Evolutionary conservation across 305 asterid genomes (phyloP).

Genomic region (Fraxinus paxiana): DNA sequence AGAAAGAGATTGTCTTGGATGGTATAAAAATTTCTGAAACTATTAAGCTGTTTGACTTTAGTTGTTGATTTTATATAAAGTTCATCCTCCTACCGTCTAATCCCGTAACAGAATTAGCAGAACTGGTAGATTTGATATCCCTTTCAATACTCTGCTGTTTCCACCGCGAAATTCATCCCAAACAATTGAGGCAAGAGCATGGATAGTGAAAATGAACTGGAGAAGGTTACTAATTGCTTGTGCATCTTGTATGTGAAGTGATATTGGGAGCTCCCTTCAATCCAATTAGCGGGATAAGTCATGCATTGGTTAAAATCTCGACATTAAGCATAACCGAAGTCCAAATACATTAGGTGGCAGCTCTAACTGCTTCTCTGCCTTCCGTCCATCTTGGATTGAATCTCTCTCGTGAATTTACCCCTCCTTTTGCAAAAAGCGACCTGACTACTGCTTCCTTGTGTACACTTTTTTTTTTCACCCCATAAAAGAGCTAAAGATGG

Average conservation of each 20-base stretch:
- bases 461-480: not conserved
- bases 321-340: not conserved
- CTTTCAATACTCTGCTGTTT: not conserved
- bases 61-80: not conserved
- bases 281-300: not conserved
- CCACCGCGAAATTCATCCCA: not conserved
- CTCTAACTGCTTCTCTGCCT: not conserved
- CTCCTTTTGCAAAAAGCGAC: not conserved
- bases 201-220: not conserved
- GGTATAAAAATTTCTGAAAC: not conserved
- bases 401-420: not conserved
- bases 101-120: not conserved
- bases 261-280: not conserved
- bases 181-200: not conserved
- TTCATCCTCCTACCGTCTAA: not conserved
- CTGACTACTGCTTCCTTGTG: not conserved
- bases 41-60: not conserved
- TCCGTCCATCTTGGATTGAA: not conserved
- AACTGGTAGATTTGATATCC: not conserved
- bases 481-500: not conserved
- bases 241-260: not conserved
- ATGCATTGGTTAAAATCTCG: not conserved
- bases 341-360: not conserved
- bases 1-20: not conserved
- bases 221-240: not conserved